Evolutionary conservation across 129 eudicot species (phyloP).

Genomic region (Mikania micrantha): DNA sequence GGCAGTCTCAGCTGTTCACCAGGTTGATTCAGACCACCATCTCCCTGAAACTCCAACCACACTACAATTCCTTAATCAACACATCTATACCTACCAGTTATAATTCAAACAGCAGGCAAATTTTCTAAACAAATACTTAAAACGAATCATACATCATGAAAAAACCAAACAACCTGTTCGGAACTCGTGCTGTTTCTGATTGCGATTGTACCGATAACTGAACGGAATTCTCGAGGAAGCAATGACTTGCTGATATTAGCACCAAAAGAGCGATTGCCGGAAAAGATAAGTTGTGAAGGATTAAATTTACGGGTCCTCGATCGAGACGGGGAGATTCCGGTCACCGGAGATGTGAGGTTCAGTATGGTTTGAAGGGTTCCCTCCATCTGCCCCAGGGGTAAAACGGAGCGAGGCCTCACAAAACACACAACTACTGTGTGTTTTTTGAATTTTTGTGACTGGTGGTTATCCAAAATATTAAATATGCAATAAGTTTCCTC

Average conservation of each 20-base stretch:
- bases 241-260: constrained; percentile 6
- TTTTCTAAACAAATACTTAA: neutral
- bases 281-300: neutral
- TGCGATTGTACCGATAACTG: constrained; percentile 18
- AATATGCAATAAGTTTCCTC: neutral
- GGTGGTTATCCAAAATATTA: neutral
- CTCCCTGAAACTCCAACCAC: constrained; percentile 40
- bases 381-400: constrained; percentile 37
- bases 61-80: constrained; percentile 12
- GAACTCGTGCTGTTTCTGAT: constrained; percentile 35
- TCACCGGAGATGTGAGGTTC: constrained; percentile 23
- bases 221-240: constrained; percentile 28
- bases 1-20: neutral
- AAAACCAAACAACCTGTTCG: constrained; percentile 34
- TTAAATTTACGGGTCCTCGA: constrained; percentile 4
- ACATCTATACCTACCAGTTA: constrained; percentile 11
- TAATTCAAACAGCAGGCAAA: neutral
- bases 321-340: constrained; percentile 28
- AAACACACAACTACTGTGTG: neutral
- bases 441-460: constrained; percentile 5
- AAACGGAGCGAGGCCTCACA: neutral
- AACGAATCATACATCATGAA: neutral
- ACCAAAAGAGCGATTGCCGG: constrained; percentile 2
- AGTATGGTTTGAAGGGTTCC: constrained; percentile 45
- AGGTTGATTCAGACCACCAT: constrained; percentile 21